A percentile compares a stretch with the other conserved stretches of the same genome.
Evolutionary conservation across 2,329 filamentous ascomycete genomes (phyloP).

Genomic region (Calonectria pauciramosa): DNA sequence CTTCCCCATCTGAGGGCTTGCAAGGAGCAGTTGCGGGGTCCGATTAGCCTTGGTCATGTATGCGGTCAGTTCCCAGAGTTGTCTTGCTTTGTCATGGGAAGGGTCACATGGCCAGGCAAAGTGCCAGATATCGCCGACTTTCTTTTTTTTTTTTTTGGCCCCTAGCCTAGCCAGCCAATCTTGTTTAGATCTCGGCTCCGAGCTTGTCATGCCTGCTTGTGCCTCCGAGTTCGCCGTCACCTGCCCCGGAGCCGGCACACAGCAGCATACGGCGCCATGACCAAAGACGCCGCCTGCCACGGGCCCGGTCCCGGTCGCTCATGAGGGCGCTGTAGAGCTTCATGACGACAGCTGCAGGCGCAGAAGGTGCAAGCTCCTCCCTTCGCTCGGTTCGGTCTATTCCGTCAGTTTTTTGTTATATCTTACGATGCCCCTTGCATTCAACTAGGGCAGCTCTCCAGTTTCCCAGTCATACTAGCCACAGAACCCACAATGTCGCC

Average conservation of each 20-base stretch:
- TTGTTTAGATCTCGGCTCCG: background rate
- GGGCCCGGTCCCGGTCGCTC: background rate
- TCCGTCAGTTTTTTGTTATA: background rate
- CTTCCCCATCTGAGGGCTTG: background rate
- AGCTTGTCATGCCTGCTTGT: background rate
- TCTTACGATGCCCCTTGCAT: background rate
- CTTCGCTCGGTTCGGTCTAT: background rate
- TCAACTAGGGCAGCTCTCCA: background rate
- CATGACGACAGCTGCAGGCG: background rate
- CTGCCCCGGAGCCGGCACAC: conserved; percentile 26
- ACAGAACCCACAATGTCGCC: conserved; percentile 11
- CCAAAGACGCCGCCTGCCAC: background rate
- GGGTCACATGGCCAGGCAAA: too few relatives aligned
- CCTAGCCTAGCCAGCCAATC: background rate
- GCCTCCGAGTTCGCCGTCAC: conserved; percentile 17
- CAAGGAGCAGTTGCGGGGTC: background rate
- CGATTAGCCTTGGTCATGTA: background rate
- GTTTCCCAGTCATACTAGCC: background rate
- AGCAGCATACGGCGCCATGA: conserved; percentile 4
- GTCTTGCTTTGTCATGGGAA: too few relatives aligned
- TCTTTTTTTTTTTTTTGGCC: background rate
- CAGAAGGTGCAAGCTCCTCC: background rate
- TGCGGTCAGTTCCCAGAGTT: background rate
- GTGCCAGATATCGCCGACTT: background rate
- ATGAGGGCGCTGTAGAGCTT: background rate